Conservation (phyloP, 2,329 filamentous ascomycete genomes). For the Aschersonia sp. region DNA sequence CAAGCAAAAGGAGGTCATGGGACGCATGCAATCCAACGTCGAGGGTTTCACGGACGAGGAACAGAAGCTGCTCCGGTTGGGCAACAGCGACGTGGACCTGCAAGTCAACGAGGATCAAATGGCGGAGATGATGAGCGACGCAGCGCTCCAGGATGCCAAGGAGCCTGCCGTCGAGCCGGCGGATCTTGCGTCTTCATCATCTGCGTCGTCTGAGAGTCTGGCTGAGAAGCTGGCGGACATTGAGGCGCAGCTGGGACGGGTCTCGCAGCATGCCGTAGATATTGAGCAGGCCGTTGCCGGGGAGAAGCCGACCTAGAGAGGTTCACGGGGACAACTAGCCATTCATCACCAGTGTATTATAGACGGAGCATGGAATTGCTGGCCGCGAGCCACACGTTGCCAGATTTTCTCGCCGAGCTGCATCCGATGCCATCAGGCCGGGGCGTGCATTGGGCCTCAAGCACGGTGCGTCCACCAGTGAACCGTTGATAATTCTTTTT, state of each 20-base stretch:
- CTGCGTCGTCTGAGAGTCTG: neutral
- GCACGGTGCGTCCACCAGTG: too few relatives aligned
- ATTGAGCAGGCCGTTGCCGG: slow-evolving; percentile 11
- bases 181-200: neutral
- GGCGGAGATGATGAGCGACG: slow-evolving; percentile 16
- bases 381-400: too few relatives aligned
- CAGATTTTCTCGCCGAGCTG: too few relatives aligned
- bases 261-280: slow-evolving; percentile 5
- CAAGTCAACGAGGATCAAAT: slow-evolving; percentile 21
- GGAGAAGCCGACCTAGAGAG: slow-evolving; percentile 2
- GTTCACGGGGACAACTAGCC: neutral
- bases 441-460: too few relatives aligned
- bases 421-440: too few relatives aligned
- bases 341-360: neutral
- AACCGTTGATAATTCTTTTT: too few relatives aligned
- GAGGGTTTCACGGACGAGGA: slow-evolving; percentile 23
- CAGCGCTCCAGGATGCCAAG: slow-evolving; percentile 3
- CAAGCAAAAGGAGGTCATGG: slow-evolving; percentile 21
- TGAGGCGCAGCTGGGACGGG: slow-evolving; percentile 7
- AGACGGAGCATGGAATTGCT: too few relatives aligned
- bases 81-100: slow-evolving; percentile 11
- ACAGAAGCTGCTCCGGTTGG: slow-evolving; percentile 16
- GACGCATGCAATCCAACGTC: slow-evolving; percentile 18
- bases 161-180: slow-evolving; percentile 1
- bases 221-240: slow-evolving; percentile 5